Evolutionary conservation across 495 filamentous ascomycete genomes (phyloP).

Genomic region (Haplographium delicatum): DNA sequence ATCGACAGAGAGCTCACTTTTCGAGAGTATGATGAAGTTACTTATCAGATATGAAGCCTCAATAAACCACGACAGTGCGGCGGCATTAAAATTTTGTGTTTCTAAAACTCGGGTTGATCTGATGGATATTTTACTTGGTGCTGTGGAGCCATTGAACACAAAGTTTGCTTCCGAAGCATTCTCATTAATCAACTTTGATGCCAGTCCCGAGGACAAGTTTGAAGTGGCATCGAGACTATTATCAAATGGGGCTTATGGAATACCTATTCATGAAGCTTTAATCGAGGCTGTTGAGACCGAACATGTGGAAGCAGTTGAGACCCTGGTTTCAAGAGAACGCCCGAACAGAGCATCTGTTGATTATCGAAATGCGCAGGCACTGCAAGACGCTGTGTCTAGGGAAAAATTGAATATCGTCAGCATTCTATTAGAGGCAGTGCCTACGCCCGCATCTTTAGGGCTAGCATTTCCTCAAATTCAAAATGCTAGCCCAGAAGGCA

Average conservation of each 20-base stretch:
- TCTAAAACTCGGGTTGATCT: neutral
- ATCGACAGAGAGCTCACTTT: neutral
- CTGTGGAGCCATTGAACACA: neutral
- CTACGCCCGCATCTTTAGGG: neutral
- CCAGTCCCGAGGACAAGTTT: neutral
- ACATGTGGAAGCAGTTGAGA: neutral
- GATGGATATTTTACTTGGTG: neutral
- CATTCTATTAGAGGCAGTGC: neutral
- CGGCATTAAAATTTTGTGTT: neutral
- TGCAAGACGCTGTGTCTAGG: slow-evolving; percentile 5
- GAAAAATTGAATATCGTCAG: slow-evolving; percentile 1
- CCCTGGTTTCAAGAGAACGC: neutral
- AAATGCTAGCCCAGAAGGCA: too few relatives aligned
- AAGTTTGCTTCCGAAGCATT: neutral
- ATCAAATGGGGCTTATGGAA: neutral
- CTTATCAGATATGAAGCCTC: neutral
- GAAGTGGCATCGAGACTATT: neutral
- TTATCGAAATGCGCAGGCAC: neutral
- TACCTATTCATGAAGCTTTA: neutral
- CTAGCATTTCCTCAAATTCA: slow-evolving; percentile 6
- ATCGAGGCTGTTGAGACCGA: slow-evolving; percentile 1
- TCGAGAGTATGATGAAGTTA: neutral
- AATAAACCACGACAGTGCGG: neutral
- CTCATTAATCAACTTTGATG: neutral
- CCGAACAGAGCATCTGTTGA: slow-evolving; percentile 4